These are phyloP conservation scores for Hemisphaericaspora lyxosophila DNA, from an alignment of 1,139 yeast genomes.

Conservation along the genomic window DNA sequence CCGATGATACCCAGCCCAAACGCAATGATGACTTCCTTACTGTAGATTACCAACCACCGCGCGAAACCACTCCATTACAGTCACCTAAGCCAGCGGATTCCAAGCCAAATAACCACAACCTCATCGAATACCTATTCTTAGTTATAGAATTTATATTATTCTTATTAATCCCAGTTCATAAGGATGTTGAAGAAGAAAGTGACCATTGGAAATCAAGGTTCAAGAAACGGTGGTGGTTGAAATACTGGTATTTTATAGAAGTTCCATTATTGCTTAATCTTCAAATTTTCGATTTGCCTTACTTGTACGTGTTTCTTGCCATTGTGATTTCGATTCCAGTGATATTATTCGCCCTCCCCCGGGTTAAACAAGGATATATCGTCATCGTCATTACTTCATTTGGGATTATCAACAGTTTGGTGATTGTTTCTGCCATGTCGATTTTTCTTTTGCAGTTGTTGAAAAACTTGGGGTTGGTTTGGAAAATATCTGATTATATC, in stretches of 20 bases:
- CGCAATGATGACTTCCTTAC: conserved; percentile 1
- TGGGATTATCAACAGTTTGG: conserved; percentile 29
- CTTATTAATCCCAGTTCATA: conserved; percentile 22
- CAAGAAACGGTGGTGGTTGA: conserved; percentile 7
- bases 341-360: neutral
- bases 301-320: conserved; percentile 7
- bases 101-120: neutral
- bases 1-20: too few species aligned
- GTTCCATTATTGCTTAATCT: conserved; percentile 20
- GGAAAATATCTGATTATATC: conserved; percentile 39
- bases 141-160: conserved; percentile 20
- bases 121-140: conserved; percentile 2
- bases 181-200: conserved; percentile 10
- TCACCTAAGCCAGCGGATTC: neutral
- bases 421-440: conserved; percentile 32
- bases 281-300: conserved; percentile 17
- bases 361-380: conserved; percentile 1
- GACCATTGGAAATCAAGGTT: conserved; percentile 10
- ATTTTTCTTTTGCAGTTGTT: conserved; percentile 28
- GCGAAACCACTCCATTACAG: conserved; percentile 1
- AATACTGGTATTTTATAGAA: conserved; percentile 23
- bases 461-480: conserved; percentile 39
- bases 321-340: conserved; percentile 14
- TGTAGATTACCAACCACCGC: neutral
- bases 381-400: conserved; percentile 14